Evolutionary conservation across 305 asterid genomes (phyloP).

Genomic region (Coffea humblotiana): DNA sequence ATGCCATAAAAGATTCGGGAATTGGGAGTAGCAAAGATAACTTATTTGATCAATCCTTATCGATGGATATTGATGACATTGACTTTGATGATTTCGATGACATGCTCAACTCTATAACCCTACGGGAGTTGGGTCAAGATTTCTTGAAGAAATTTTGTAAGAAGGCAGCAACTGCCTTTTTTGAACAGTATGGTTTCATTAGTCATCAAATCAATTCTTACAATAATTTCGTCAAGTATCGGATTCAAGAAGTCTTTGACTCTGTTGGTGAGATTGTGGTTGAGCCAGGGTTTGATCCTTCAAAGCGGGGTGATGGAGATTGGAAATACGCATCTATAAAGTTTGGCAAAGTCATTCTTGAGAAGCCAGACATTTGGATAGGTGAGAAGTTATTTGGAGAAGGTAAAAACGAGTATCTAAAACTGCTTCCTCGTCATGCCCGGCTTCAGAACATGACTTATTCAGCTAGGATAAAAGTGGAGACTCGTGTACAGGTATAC

Average conservation of each 20-base stretch:
- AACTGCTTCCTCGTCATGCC: conserved; percentile 78
- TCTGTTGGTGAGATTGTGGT: conserved; percentile 74
- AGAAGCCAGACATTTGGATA: conserved; percentile 54
- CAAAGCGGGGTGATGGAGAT: conserved; percentile 77
- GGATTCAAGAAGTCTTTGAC: conserved; percentile 72
- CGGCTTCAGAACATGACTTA: conserved; percentile 95
- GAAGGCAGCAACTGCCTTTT: conserved; percentile 70
- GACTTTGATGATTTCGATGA: conserved; percentile 62
- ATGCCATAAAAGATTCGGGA: conserved; percentile 46
- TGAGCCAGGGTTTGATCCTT: conserved; percentile 82
- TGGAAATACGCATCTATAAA: conserved; percentile 75
- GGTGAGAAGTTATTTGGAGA: conserved; percentile 63
- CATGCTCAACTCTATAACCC: conserved; percentile 16
- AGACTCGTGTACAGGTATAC: conserved; percentile 62
- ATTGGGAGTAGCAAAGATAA: conserved; percentile 49
- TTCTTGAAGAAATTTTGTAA: conserved; percentile 52
- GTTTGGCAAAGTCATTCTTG: conserved; percentile 79
- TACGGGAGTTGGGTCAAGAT: conserved; percentile 47
- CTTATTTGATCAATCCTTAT: conserved; percentile 36
- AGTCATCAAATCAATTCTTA: conserved; percentile 89
- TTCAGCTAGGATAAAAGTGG: conserved; percentile 65
- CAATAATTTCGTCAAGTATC: conserved; percentile 66
- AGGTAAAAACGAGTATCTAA: conserved; percentile 44
- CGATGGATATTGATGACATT: conserved; percentile 59
- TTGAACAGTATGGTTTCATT: conserved; percentile 71